Evolutionary conservation across 2,329 filamentous ascomycete genomes (phyloP).

Genomic region (Apiospora rasikravindrae): DNA sequence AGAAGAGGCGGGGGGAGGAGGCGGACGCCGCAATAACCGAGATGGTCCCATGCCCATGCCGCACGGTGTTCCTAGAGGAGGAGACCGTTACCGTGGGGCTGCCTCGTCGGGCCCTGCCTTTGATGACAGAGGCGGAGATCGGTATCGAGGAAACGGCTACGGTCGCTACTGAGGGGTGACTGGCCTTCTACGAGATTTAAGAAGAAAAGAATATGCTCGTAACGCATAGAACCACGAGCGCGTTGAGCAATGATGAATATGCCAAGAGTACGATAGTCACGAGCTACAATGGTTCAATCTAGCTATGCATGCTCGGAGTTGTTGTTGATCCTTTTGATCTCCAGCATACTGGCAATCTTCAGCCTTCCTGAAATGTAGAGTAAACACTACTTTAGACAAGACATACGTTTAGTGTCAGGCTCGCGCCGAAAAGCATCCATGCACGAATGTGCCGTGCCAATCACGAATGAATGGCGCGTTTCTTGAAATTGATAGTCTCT

Average conservation of each 20-base stretch:
- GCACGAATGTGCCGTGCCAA: not conserved
- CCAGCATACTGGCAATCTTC: not conserved
- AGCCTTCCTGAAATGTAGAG: slow-evolving; percentile 15
- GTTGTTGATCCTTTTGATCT: not conserved
- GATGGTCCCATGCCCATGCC: slow-evolving; percentile 34
- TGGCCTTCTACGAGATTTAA: not conserved
- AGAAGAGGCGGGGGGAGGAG: slow-evolving; percentile 29
- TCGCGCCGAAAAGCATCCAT: not conserved
- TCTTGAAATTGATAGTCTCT: not conserved
- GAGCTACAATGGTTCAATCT: not conserved
- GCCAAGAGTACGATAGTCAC: not conserved
- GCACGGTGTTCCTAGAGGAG: slow-evolving; percentile 40
- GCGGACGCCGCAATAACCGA: slow-evolving; percentile 36
- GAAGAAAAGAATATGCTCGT: not conserved
- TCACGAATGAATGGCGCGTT: not conserved
- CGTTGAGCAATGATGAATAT: not conserved
- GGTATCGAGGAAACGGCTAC: slow-evolving; percentile 26
- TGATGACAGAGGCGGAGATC: slow-evolving; percentile 31
- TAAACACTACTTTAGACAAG: not conserved
- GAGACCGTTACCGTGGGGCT: slow-evolving; percentile 39
- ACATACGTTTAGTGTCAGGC: not conserved
- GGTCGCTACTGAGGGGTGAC: slow-evolving; percentile 16
- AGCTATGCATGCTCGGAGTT: not conserved
- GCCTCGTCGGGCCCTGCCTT: slow-evolving; percentile 27
- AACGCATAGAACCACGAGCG: not conserved